Evolutionary conservation across 192 early-diverging fungal species (phyloP).

Genomic region (Ambispora gerdemannii): DNA sequence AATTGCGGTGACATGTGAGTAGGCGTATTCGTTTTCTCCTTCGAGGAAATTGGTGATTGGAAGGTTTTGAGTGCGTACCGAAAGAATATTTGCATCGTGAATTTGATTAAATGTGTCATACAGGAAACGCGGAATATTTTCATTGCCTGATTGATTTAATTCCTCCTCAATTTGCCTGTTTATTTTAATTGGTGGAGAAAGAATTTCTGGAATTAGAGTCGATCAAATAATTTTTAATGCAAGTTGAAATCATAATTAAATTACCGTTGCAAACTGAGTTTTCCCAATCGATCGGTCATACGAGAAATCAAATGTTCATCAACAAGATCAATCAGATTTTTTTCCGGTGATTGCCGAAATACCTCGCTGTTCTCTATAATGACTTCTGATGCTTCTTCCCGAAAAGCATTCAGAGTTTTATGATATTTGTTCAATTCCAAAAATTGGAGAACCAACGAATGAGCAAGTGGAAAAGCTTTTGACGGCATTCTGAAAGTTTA

Average conservation of each 20-base stretch:
- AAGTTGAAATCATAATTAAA: background rate
- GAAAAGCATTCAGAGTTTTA: slow-evolving; percentile 7
- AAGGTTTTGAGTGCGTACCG: slow-evolving; percentile 39
- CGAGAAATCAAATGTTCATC: slow-evolving; percentile 14
- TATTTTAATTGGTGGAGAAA: background rate
- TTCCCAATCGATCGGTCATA: background rate
- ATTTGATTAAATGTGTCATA: slow-evolving; percentile 38
- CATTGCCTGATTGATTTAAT: slow-evolving; percentile 37
- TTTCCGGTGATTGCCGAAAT: background rate
- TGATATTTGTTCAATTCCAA: slow-evolving; percentile 17
- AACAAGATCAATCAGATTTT: slow-evolving; percentile 4
- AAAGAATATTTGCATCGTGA: slow-evolving; percentile 60
- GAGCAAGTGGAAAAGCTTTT: background rate
- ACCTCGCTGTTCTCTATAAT: background rate
- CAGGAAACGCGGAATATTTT: slow-evolving; percentile 39
- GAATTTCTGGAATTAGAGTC: background rate
- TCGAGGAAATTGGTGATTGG: slow-evolving; percentile 31
- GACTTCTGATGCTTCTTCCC: slow-evolving; percentile 18
- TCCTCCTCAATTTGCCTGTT: slow-evolving; percentile 36
- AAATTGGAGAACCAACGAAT: slow-evolving; percentile 22
- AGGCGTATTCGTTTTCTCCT: slow-evolving; percentile 26
- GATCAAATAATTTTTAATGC: background rate
- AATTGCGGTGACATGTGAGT: slow-evolving; percentile 21
- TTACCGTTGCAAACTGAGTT: slow-evolving; percentile 16
- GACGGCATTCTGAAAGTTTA: too few relatives aligned